phyloP scores from a whole-genome alignment of 371 early-diverging fungal genomes.

The Mortierella sp. region DNA sequence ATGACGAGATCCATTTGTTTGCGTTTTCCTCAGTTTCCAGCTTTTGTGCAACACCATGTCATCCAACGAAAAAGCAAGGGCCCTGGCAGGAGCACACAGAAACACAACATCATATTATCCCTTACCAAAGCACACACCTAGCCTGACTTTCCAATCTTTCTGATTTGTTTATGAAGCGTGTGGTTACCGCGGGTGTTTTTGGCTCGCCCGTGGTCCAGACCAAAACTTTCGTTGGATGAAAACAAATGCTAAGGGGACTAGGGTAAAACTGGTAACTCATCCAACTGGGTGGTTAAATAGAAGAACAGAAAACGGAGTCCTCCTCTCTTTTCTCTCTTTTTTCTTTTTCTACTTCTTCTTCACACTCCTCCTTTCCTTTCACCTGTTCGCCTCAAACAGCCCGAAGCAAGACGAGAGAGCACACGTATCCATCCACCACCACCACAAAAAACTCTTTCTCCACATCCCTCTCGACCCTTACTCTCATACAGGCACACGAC shows the following conservation, averaged over 20 bases:
- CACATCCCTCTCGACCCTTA: background rate
- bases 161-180: background rate
- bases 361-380: background rate
- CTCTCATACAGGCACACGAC: background rate
- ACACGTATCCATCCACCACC: background rate
- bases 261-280: background rate
- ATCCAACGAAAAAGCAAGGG: background rate
- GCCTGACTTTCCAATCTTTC: too few species aligned
- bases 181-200: background rate
- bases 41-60: background rate
- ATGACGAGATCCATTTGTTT: background rate
- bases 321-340: background rate
- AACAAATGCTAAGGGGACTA: background rate
- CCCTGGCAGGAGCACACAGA: background rate
- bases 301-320: background rate
- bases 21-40: background rate
- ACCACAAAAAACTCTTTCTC: background rate
- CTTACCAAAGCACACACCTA: slow-evolving; percentile 9
- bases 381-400: background rate
- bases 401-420: slow-evolving; percentile 6
- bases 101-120: background rate
- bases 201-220: background rate
- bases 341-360: background rate
- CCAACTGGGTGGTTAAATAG: background rate
- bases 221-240: background rate